phyloP scores from a whole-genome alignment of 345 rosid species.

The Camelina neglecta region DNA sequence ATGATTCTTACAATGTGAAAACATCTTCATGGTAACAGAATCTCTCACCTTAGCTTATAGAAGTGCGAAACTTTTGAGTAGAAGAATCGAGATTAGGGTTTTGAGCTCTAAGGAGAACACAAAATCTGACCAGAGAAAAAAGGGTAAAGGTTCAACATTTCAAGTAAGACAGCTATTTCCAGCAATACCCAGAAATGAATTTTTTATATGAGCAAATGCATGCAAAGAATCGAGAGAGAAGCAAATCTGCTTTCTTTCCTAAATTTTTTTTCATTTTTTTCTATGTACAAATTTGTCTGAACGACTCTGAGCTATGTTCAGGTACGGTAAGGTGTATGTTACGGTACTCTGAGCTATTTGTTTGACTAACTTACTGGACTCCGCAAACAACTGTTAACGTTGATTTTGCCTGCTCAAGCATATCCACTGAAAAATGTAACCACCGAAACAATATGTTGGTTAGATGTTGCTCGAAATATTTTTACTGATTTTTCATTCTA shows the following conservation, averaged over 20 bases:
- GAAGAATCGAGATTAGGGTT: slow-evolving; percentile 33
- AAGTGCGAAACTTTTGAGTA: slow-evolving; percentile 18
- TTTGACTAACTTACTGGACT: too few species aligned
- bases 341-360: slow-evolving; percentile 8
- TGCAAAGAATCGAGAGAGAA: slow-evolving; percentile 32
- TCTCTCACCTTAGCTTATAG: slow-evolving; percentile 34
- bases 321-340: slow-evolving; percentile 51
- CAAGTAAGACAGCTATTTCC: slow-evolving; percentile 14
- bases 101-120: slow-evolving; percentile 9
- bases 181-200: slow-evolving; percentile 18
- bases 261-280: not conserved
- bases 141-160: slow-evolving; percentile 23
- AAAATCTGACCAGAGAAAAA: not conserved
- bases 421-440: too few species aligned
- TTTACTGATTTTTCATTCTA: too few species aligned
- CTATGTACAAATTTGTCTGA: slow-evolving; percentile 29
- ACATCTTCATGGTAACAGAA: not conserved
- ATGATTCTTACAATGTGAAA: slow-evolving; percentile 16
- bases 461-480: too few species aligned
- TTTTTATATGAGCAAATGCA: slow-evolving; percentile 13
- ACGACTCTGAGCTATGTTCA: slow-evolving; percentile 54
- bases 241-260: slow-evolving; percentile 38
- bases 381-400: too few species aligned
- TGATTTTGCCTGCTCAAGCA: too few species aligned
- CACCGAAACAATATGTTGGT: too few species aligned